Base-by-base conservation (phyloP, 208 protist genomes). In the Naegleria gruberi region DNA sequence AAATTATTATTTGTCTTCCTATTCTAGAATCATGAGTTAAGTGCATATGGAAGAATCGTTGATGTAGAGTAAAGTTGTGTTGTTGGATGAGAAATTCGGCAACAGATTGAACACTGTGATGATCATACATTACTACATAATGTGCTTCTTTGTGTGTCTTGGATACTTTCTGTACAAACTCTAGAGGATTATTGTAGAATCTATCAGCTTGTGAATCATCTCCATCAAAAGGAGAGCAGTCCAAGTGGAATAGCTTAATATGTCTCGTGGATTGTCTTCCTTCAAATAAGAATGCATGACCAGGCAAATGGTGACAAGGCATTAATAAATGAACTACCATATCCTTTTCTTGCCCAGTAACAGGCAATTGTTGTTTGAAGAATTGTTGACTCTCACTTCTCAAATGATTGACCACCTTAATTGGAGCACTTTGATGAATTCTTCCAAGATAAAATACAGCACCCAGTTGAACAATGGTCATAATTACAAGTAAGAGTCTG, bases 111-210 rank as follows among this genome's bases (percentile, higher is more conserved):
- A 23, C 15, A 23, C 30, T 19, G 15, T 65, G 51, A 10, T 65
- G 19, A 65, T 65, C 84, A 65, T 88, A 88, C 43, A 88, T 73
- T 5, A 88, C 84, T 4, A 88, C 34, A 65, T 88, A 43, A 17
- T 43, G 15, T 65, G 84, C 37, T 15, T 19, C 5, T 15, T 65
- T 4, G 40, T 65, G 41, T 42, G 23, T 43, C 26, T 88, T 51
- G 0, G 8, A 65, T 43, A n/a, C 6, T 23, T 51, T 40, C 5
- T 42, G 0, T 37, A 41, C 4, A 65, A 88, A 88, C 17, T 10
- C 6, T 2, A 43, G 4, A 26, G 43, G 43, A 88, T 88, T 26
- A 42, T 7, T 23, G n/a, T 88, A 65, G 42, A 88, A 88, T 51
- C 4, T 2, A 65, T 88, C 84, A 30, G 17, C n/a, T 19, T 87